Conservation (phyloP, 2,329 filamentous ascomycete genomes). For the Stemphylium lycopersici region DNA sequence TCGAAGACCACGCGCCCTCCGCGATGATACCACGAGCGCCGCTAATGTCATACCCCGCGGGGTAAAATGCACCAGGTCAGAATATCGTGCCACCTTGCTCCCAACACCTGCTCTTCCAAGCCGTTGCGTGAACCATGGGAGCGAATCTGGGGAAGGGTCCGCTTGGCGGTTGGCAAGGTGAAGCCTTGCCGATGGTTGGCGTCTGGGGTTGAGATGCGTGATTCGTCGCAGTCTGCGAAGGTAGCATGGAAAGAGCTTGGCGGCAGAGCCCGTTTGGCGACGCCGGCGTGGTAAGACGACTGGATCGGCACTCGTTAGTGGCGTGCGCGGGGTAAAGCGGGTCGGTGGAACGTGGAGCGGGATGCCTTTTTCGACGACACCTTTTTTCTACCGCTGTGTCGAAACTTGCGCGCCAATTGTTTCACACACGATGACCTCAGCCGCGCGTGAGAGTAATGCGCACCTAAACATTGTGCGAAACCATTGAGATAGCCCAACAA, state of each 20-base stretch:
- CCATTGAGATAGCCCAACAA: too few species aligned
- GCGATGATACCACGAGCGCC: conserved; percentile 12
- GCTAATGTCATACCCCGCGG: conserved; percentile 21
- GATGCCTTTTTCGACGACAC: conserved; percentile 4
- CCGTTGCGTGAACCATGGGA: conserved; percentile 14
- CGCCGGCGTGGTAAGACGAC: conserved; percentile 4
- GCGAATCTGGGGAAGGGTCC: conserved; percentile 24
- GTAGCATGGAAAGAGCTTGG: conserved; percentile 21
- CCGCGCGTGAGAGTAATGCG: neutral
- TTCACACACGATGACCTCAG: neutral
- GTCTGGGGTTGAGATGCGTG: neutral
- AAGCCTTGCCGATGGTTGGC: conserved; percentile 28
- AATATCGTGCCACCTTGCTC: conserved; percentile 18
- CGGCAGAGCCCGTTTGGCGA: conserved; percentile 4
- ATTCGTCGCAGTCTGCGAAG: conserved; percentile 18
- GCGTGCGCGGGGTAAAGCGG: conserved; percentile 24
- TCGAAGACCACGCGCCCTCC: conserved; percentile 10
- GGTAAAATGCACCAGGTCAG: conserved; percentile 14
- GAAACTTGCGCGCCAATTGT: neutral
- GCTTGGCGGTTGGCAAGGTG: conserved; percentile 27
- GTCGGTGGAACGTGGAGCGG: conserved; percentile 1
- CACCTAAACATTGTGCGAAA: neutral
- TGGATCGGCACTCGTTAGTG: conserved; percentile 12
- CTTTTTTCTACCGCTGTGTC: neutral
- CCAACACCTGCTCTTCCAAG: conserved; percentile 23